Percentiles rank a stretch among this genome's conserved stretches.
These are phyloP conservation scores for Pseudogymnoascus sp. DNA, from an alignment of 2,329 filamentous ascomycete species.

Conservation along the genomic window DNA sequence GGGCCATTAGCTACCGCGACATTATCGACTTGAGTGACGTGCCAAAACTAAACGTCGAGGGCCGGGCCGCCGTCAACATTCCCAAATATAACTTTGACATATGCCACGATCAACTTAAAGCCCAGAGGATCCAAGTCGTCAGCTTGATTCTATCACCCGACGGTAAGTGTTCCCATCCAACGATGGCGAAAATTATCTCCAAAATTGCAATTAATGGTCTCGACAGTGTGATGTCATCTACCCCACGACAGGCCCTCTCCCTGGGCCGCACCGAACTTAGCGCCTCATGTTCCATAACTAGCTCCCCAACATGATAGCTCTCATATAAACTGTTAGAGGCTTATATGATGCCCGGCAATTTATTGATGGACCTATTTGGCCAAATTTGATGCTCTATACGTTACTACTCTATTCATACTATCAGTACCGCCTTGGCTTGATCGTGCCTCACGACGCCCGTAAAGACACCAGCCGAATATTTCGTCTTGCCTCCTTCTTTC, in stretches of 20 bases:
- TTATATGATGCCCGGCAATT: not conserved
- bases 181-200: too few relatives aligned
- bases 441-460: not conserved
- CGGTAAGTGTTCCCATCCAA: too few relatives aligned
- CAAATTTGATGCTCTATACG: not conserved
- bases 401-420: not conserved
- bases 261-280: not conserved
- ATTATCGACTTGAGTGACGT: too few relatives aligned
- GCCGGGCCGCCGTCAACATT: too few relatives aligned
- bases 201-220: not conserved
- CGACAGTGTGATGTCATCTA: not conserved
- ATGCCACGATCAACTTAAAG: too few relatives aligned
- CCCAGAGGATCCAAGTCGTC: too few relatives aligned
- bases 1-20: not conserved
- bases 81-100: too few relatives aligned
- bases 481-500: not conserved
- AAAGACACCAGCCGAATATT: constrained; percentile 2
- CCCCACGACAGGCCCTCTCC: not conserved
- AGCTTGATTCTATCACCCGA: too few relatives aligned
- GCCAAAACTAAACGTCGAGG: too few relatives aligned
- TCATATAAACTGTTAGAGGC: not conserved
- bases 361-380: not conserved
- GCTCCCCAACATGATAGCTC: too few relatives aligned
- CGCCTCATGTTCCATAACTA: not conserved
- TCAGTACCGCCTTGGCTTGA: not conserved